Base-by-base conservation (phyloP, 208 protist genomes). In the Acanthamoeba royreba region DNA sequence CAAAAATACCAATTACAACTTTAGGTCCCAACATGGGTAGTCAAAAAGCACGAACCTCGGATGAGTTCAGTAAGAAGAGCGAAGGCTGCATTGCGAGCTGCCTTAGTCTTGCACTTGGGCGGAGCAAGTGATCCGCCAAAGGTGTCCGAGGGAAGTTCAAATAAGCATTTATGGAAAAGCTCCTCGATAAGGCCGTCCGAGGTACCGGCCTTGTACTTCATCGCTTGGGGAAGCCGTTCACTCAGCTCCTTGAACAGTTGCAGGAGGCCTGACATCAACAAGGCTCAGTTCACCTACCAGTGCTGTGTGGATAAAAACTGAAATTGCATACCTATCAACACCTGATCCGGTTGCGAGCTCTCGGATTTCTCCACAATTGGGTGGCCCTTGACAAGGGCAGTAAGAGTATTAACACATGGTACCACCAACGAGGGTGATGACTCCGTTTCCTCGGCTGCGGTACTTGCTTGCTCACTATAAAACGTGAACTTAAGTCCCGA, bases 41-140 rank as follows among this genome's bases (percentile, higher is more conserved):
- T 74, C 40, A 11, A 1, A 28, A 53, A 88, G 31, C 13, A 11
- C 17, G 2, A 13, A 58, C 47, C 87, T 4, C 45, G 31, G 15
- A 38, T 11, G 25, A 98, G 52, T 49, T 95, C 95, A 38, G 85
- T 28, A 1, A 98, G 86, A 4, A 98, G 86, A 19, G 28, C 93
- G 52, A 97, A 96, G 15, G 96, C 96, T 17, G 58, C 86, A 15
- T 69, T 61, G 38, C 97, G 94, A 15, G 61, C 94, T 1, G 40
- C 74, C 42, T 47, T 74, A n/a, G 93, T 95, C 95, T 98, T 98
- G 94, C 97, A 98, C 90, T 97, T 96, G 47, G 97, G 97, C 72
- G 97, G 96, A 28, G 93, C 94, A 4, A 31, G 35, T 3, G 93
- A 31, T 17, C 92, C 95, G 58, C 96, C 69, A 19, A 91, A 66